Evolutionary conservation across 257 asterid genomes (phyloP).

Genomic region (Solanum chilense): DNA sequence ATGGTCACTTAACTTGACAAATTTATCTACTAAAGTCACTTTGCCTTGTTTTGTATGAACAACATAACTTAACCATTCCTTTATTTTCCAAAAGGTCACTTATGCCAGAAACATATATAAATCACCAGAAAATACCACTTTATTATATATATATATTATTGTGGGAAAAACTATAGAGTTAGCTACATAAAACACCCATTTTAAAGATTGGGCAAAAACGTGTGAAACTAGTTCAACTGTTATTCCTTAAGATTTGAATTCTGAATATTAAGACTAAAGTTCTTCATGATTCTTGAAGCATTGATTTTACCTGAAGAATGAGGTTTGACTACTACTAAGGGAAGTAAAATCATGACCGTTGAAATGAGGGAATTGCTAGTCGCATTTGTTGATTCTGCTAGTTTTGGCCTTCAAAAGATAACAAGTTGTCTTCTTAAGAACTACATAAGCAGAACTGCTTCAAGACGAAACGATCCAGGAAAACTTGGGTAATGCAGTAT

Average conservation of each 20-base stretch:
- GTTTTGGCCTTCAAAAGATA: constrained; percentile 9
- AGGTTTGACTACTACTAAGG: not conserved
- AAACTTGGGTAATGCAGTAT: constrained; percentile 39
- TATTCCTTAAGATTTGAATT: not conserved
- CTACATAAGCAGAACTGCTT: constrained; percentile 18
- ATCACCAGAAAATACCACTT: not conserved
- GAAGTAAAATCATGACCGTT: not conserved
- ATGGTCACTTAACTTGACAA: not conserved
- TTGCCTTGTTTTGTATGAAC: not conserved
- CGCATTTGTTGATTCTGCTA: not conserved
- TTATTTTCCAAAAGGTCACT: not conserved
- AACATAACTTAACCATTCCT: not conserved
- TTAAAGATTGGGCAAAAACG: not conserved
- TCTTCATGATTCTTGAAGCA: not conserved
- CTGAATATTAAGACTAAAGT: not conserved
- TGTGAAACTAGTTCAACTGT: not conserved
- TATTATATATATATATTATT: not conserved
- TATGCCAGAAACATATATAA: not conserved
- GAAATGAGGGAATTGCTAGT: not conserved
- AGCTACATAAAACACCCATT: not conserved
- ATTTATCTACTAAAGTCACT: not conserved
- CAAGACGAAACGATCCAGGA: constrained; percentile 59
- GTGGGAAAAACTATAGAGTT: not conserved
- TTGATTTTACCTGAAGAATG: not conserved
- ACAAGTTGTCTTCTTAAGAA: constrained; percentile 17